Evolutionary conservation across 2,329 filamentous ascomycete genomes (phyloP).

Genomic region (Ambrosiella beaveri): DNA sequence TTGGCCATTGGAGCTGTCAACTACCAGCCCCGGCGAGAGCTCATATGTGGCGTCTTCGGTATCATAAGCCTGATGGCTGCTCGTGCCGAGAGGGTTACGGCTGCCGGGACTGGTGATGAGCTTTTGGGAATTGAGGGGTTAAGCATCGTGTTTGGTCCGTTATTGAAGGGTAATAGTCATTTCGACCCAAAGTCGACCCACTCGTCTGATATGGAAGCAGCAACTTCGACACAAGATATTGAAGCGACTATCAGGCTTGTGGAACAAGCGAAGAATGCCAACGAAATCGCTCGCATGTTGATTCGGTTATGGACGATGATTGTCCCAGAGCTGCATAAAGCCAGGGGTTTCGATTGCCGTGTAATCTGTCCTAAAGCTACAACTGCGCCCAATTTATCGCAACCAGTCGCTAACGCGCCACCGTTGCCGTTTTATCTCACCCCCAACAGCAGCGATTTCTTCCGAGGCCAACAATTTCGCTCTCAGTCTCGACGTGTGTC

Average conservation of each 20-base stretch:
- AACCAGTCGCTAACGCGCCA: background rate
- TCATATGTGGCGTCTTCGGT: constrained; percentile 51
- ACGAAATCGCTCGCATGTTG: constrained; percentile 45
- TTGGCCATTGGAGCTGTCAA: constrained; percentile 42
- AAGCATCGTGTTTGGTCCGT: constrained; percentile 49
- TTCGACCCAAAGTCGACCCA: constrained; percentile 1
- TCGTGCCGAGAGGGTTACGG: constrained; percentile 33
- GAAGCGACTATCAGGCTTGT: constrained; percentile 18
- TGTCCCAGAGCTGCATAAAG: constrained; percentile 7
- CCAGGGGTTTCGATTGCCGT: constrained; percentile 6
- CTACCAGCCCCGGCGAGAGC: constrained; percentile 41
- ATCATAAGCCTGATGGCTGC: constrained; percentile 44
- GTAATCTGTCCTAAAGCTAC: constrained; percentile 2
- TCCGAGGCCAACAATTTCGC: background rate
- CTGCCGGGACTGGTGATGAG: constrained; percentile 10
- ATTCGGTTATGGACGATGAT: constrained; percentile 46
- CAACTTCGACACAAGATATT: background rate
- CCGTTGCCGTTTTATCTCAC: constrained; percentile 3
- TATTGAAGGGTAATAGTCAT: constrained; percentile 31
- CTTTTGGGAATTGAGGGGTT: constrained; percentile 41
- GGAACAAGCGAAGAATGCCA: constrained; percentile 41
- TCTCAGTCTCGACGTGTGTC: background rate
- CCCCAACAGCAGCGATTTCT: constrained; percentile 3
- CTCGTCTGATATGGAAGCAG: background rate
- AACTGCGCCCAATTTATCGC: background rate